phyloP scores from a whole-genome alignment of 2,329 filamentous ascomycete species.

The Hymenotorrendiella dingleyae region DNA sequence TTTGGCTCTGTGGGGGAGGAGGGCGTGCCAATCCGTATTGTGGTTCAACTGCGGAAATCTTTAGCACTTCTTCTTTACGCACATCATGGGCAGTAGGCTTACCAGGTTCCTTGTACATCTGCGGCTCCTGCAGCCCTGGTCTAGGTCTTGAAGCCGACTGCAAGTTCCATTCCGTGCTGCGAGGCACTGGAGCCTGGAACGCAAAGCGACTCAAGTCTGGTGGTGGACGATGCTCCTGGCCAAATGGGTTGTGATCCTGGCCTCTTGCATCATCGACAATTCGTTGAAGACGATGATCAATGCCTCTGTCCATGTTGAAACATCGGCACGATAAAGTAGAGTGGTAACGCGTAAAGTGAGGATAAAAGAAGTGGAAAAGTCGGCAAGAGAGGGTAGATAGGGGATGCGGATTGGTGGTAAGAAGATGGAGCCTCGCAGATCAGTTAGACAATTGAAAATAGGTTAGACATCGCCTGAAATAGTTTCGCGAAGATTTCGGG shows the following conservation, averaged over 20 bases:
- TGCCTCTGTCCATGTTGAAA: slow-evolving; percentile 12
- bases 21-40: slow-evolving; percentile 1
- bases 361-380: background rate
- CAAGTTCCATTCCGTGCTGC: slow-evolving; percentile 11
- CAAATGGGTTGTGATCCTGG: no score
- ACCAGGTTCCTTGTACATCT: slow-evolving; percentile 10
- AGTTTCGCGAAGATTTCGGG: no score
- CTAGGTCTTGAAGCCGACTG: slow-evolving; percentile 6
- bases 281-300: slow-evolving; percentile 21
- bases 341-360: background rate
- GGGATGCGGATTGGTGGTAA: no score
- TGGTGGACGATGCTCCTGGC: slow-evolving; percentile 4
- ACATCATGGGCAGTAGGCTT: no score
- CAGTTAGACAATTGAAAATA: no score
- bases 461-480: no score
- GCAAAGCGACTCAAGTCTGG: no score
- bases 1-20: background rate
- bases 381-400: background rate
- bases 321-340: background rate
- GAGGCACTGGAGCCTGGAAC: slow-evolving; percentile 8
- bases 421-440: background rate
- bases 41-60: no score
- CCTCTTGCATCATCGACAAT: slow-evolving; percentile 19
- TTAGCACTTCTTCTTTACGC: no score
- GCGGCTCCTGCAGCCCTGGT: slow-evolving; percentile 8